phyloP scores from a whole-genome alignment of 2,329 filamentous ascomycete genomes.

The Lasiodiplodia hormozganensis region DNA sequence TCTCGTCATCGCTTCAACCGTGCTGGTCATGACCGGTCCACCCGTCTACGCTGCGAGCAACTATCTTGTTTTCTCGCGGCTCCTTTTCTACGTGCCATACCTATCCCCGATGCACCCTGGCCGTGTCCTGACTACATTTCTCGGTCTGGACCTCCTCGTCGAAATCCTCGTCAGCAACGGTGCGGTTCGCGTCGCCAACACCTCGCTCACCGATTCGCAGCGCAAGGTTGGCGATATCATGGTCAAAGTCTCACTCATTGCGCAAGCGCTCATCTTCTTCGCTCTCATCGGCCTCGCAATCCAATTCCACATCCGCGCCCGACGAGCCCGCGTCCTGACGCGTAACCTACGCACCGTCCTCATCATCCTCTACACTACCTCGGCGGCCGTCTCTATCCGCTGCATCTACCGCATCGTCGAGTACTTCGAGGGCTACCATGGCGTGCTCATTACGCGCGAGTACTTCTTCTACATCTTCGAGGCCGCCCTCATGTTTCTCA shows the following conservation, averaged over 20 bases:
- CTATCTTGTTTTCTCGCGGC: constrained; percentile 66
- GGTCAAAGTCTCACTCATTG: constrained; percentile 57
- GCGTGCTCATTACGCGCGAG: constrained; percentile 52
- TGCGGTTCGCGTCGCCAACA: constrained; percentile 54
- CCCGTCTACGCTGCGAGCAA: constrained; percentile 65
- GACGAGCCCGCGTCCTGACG: constrained; percentile 49
- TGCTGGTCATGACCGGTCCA: constrained; percentile 55
- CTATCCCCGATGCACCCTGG: constrained; percentile 65
- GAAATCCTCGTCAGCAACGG: constrained; percentile 61
- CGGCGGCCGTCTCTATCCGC: constrained; percentile 54
- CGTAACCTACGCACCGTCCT: constrained; percentile 53
- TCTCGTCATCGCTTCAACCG: constrained; percentile 42
- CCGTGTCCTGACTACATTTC: constrained; percentile 65
- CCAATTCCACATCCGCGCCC: constrained; percentile 55
- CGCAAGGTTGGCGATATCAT: constrained; percentile 54
- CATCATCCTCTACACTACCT: constrained; percentile 57
- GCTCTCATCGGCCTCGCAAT: constrained; percentile 57
- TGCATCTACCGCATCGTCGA: constrained; percentile 63
- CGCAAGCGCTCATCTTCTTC: constrained; percentile 59
- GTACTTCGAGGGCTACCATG: constrained; percentile 51
- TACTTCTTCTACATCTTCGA: constrained; percentile 64
- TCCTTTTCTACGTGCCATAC: constrained; percentile 68
- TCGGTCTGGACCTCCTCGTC: constrained; percentile 59
- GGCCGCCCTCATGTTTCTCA: constrained; percentile 58
- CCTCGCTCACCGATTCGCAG: constrained; percentile 42